Base-by-base conservation (phyloP, 106 monocot genomes). In the Dioscorea alata region DNA sequence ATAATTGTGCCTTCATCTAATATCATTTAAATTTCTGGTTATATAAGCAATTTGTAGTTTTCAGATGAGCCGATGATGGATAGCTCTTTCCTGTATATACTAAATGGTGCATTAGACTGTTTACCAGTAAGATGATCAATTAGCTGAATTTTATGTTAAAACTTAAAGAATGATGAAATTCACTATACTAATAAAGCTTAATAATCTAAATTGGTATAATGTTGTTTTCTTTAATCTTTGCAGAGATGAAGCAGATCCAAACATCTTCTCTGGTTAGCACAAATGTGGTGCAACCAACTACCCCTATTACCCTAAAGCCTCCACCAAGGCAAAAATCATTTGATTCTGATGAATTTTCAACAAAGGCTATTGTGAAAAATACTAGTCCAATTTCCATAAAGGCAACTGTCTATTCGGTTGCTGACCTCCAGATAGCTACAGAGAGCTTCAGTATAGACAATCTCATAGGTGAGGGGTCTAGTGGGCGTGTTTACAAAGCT, bases 361-460 rank as follows among this genome's bases (percentile, higher is more conserved):
- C 74, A 50, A 83, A 78, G 35, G 65, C 75, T 72, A 16, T 51
- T 63, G 50, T 61, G 12, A 80, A 75, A 76, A 86, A 76, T 77
- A 31, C 28, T 60, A 76, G 54, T 32, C 50, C 31, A 35, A 16
- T 81, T 73, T 51, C 78, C 48, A 74, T 85, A 70, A 84, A 78
- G 72, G 75, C 78, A 50, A 80, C 73, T 22, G 61, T 64, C 15
- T 96, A 84, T 85, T 92, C 92, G 35, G 84, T 96, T 49, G 96
- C 88, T 65, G 96, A 96, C 68, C 69, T 96, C 28, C 96, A 96
- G 66, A 75, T 91, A 70, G 96, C 92, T 57, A 96, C 96, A 65
- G 74, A 74, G 15, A 96, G 96, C 70, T 96, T 96, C 64, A 96
- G 77, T 63, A 66, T 82, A 4, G 91, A 91, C 35, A 89, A 78